phyloP scores from a whole-genome alignment of 371 early-diverging fungal species.

The Blyttiomyces sp. region DNA sequence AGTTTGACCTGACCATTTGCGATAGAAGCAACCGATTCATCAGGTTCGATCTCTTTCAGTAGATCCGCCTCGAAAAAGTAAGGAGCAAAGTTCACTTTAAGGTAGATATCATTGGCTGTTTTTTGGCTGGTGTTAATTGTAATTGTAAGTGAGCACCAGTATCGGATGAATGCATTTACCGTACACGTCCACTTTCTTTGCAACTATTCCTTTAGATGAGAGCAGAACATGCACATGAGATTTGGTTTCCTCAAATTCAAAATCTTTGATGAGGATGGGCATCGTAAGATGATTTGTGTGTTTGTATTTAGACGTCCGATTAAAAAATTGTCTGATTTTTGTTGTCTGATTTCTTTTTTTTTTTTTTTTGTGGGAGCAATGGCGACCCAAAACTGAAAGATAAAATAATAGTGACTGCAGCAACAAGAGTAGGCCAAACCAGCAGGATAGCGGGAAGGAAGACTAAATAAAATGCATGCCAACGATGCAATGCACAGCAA shows the following conservation, averaged over 20 bases:
- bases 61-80: slow-evolving; percentile 52
- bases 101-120: slow-evolving; percentile 41
- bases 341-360: too few relatives aligned
- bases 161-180: slow-evolving; percentile 10
- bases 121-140: too few relatives aligned
- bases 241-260: slow-evolving; percentile 26
- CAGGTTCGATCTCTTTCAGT: slow-evolving; percentile 22
- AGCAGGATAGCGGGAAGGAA: too few relatives aligned
- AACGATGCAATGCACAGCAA: too few relatives aligned
- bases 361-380: too few relatives aligned
- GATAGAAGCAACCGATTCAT: slow-evolving; percentile 30
- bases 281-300: slow-evolving; percentile 7
- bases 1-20: slow-evolving; percentile 34
- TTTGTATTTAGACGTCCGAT: neutral
- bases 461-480: too few relatives aligned
- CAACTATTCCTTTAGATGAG: slow-evolving; percentile 27
- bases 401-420: neutral
- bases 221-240: slow-evolving; percentile 29
- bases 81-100: slow-evolving; percentile 47
- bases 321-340: neutral
- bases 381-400: neutral
- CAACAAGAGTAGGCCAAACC: too few relatives aligned
- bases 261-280: slow-evolving; percentile 39
- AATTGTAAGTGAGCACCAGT: neutral
- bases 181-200: slow-evolving; percentile 39